Conservation (phyloP, 2,329 filamentous ascomycete species). For the Colletotrichum tabaci region DNA sequence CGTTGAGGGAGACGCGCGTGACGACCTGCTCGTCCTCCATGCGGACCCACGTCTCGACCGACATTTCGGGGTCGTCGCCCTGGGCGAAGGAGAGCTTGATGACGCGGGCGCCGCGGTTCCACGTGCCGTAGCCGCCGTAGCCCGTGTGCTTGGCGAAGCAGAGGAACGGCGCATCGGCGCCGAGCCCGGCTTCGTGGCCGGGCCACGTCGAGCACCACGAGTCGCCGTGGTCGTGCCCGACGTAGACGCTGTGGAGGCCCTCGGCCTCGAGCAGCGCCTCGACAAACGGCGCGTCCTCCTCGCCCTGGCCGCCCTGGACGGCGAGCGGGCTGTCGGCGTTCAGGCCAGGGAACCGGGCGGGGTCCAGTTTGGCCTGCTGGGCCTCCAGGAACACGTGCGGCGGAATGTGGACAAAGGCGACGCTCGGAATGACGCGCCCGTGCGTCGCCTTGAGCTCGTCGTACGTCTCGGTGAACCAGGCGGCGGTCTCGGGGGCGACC, state of each 20-base stretch:
- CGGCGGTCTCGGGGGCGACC: slow-evolving; percentile 59
- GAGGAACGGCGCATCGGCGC: slow-evolving; percentile 56
- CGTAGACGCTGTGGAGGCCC: slow-evolving; percentile 64
- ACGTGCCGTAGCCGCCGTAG: slow-evolving; percentile 79
- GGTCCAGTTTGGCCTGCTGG: slow-evolving; percentile 45
- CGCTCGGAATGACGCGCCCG: slow-evolving; percentile 43
- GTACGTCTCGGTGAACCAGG: slow-evolving; percentile 60
- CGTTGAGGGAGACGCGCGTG: slow-evolving; percentile 69
- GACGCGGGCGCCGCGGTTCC: slow-evolving; percentile 70
- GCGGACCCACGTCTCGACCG: slow-evolving; percentile 72
- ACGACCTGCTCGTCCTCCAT: slow-evolving; percentile 69
- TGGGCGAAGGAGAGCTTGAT: slow-evolving; percentile 42
- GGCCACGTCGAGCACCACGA: slow-evolving; percentile 59
- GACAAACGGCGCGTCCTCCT: slow-evolving; percentile 66
- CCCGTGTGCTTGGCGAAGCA: slow-evolving; percentile 78
- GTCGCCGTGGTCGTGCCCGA: slow-evolving; percentile 71
- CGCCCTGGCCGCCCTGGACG: slow-evolving; percentile 52
- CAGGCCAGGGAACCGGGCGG: slow-evolving; percentile 53
- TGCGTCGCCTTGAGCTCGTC: slow-evolving; percentile 38
- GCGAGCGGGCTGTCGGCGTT: slow-evolving; percentile 48
- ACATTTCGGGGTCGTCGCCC: slow-evolving; percentile 55
- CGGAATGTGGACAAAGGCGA: slow-evolving; percentile 44
- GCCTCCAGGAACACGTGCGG: slow-evolving; percentile 42
- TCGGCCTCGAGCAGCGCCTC: slow-evolving; percentile 61
- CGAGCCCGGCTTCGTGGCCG: slow-evolving; percentile 36